phyloP scores from a whole-genome alignment of 2,329 filamentous ascomycete genomes.

The Aspergillus pseudotamarii region DNA sequence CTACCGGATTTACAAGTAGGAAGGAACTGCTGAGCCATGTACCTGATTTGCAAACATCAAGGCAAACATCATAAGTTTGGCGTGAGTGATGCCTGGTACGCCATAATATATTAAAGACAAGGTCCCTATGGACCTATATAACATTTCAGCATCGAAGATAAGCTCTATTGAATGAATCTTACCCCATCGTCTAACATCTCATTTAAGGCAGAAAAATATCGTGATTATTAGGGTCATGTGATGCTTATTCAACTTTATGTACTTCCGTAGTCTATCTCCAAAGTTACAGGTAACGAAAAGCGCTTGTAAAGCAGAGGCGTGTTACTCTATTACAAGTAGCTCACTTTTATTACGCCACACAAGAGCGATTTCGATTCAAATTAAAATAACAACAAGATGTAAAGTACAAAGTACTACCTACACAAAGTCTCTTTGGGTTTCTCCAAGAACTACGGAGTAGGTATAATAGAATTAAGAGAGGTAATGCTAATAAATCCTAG shows the following conservation, averaged over 20 bases:
- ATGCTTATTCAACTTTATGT: neutral
- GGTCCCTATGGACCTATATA: neutral
- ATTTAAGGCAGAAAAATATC: neutral
- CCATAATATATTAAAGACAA: neutral
- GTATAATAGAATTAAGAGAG: neutral
- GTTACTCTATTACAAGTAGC: neutral
- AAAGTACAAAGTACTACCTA: neutral
- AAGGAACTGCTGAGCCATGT: neutral
- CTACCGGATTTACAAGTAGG: neutral
- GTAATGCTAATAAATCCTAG: neutral
- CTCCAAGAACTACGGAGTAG: neutral
- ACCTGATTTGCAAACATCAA: neutral
- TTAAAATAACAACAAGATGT: neutral
- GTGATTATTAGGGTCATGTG: neutral
- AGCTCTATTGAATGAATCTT: neutral
- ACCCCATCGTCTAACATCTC: neutral
- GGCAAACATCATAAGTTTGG: neutral
- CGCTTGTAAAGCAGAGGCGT: neutral
- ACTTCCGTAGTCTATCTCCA: neutral
- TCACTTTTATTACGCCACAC: neutral
- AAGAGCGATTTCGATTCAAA: neutral
- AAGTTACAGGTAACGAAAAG: neutral
- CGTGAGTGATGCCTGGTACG: neutral
- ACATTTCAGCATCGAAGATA: too few relatives aligned
- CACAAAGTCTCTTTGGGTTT: neutral